Evolutionary conservation across 768 basidiomycete genomes (phyloP), one percentile per base, ranked within the genome.

Genomic region (Boletus pseudopeckii): DNA sequence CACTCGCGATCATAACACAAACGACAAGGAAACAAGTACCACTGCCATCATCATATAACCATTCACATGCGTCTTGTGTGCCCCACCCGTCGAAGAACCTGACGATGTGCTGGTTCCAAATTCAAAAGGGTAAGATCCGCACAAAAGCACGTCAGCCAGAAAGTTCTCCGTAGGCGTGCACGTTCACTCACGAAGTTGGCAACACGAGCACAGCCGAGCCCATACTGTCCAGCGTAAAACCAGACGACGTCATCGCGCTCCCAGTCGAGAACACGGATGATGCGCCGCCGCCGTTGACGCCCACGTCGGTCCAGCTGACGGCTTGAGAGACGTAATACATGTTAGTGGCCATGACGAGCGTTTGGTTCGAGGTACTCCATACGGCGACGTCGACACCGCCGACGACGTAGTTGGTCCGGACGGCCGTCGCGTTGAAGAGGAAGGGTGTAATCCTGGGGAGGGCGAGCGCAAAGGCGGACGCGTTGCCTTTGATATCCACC

Each of bases 301-400:
- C 26, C 7, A 77, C 45, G 11, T 74, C 64, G 3, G 26, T 24
- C 43, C 79, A 65, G 26, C 61, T 53, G 6, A 83, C 63, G 0
- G 68, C 61, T 4, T 66, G 67, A 3, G 67, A 60, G 4, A 67
- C 63, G 45, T 80, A 75, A 48, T 80, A 77, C 66, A 72, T 76
- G 61, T 84, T 84, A 11, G 75, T 74, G 4, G 75, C 81, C 18
- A 83, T 67, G 6, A 82, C 68, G 36, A 84, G 73, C 3, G 77
- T 80, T 43, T 76, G 63, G 5, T 59, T 58, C 14, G 72, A 68
- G 4, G 76, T 66, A 1, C 67, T 75, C 82, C 83, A 84, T 32
- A 80, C 53, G 3, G 79, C 78, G n/a, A 79, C 62, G 50, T 84
- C 82, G 17, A 80, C 72, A 2, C 75, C 69, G 7, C 73, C 52